phyloP scores from a whole-genome alignment of 1,139 yeast species.

The Wickerhamomyces sp. region DNA sequence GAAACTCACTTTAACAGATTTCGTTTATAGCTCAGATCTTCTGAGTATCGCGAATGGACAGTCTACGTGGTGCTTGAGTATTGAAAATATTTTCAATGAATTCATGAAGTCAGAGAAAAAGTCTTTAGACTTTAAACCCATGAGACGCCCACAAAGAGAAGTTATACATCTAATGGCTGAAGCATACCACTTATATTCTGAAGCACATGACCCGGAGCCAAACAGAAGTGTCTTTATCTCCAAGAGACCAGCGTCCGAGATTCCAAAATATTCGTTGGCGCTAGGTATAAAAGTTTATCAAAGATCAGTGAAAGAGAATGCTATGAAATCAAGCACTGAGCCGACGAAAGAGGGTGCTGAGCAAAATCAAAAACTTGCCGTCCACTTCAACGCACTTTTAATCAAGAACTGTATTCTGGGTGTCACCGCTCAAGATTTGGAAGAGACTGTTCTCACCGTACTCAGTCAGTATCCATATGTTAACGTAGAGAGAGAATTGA shows the following conservation, averaged over 20 bases:
- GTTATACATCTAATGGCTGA: conserved; percentile 68
- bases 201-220: conserved; percentile 82
- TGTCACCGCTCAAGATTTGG: conserved; percentile 41
- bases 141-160: conserved; percentile 63
- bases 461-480: conserved; percentile 23
- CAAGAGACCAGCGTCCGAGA: conserved; percentile 27
- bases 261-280: conserved; percentile 27
- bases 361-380: conserved; percentile 7
- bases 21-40: conserved; percentile 27
- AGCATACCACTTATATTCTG: conserved; percentile 53
- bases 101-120: conserved; percentile 38
- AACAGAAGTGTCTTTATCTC: conserved; percentile 64
- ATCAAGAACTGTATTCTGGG: conserved; percentile 53
- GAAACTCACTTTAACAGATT: conserved; percentile 24
- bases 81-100: conserved; percentile 48
- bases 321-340: conserved; percentile 25
- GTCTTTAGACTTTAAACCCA: conserved; percentile 62
- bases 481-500: conserved; percentile 23
- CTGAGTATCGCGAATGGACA: conserved; percentile 31
- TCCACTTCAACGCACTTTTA: conserved; percentile 43
- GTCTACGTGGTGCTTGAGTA: conserved; percentile 55
- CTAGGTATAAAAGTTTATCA: conserved; percentile 27
- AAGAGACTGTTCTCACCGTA: conserved; percentile 28
- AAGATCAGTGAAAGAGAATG: conserved; percentile 27
- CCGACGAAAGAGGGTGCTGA: conserved; percentile 1